Conservation (phyloP, 768 basidiomycete genomes). For the Suillus spraguei region DNA sequence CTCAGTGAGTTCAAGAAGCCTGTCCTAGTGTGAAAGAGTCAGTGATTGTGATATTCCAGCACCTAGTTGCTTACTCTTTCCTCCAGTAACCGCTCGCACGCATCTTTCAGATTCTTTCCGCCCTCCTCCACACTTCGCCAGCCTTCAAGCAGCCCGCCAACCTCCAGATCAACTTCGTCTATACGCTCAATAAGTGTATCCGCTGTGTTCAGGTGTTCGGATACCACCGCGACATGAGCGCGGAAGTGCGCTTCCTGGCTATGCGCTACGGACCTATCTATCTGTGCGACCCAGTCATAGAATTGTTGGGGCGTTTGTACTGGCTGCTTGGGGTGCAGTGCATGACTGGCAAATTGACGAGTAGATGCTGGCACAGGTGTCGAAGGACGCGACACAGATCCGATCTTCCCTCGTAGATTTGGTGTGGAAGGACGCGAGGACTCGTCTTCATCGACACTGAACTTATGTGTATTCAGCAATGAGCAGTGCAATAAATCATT, state of each 20-base stretch:
- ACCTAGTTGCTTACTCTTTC: conserved; percentile 67
- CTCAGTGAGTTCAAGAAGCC: conserved; percentile 76
- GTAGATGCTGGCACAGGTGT: conserved; percentile 35
- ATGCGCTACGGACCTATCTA: conserved; percentile 89
- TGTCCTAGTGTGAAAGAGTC: conserved; percentile 53
- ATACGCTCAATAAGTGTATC: conserved; percentile 73
- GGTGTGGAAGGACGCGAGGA: conserved; percentile 36
- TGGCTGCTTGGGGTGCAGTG: conserved; percentile 73
- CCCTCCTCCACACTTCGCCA: conserved; percentile 91
- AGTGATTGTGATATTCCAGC: background rate
- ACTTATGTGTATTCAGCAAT: conserved; percentile 41
- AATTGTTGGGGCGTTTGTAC: conserved; percentile 94
- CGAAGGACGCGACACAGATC: conserved; percentile 46
- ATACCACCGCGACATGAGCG: conserved; percentile 76
- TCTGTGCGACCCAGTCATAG: conserved; percentile 92
- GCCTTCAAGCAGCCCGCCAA: conserved; percentile 80
- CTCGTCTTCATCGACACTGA: conserved; percentile 41
- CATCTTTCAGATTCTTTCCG: conserved; percentile 88
- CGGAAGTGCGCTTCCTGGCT: conserved; percentile 94
- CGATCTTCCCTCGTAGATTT: conserved; percentile 44
- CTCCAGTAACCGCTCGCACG: conserved; percentile 86
- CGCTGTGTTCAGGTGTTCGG: conserved; percentile 76
- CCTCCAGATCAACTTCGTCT: conserved; percentile 70
- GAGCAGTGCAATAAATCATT: conserved; percentile 9
- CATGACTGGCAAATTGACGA: conserved; percentile 41